Evolutionary conservation across 768 basidiomycete species (phyloP).

Genomic region (Termitomyces heimii): DNA sequence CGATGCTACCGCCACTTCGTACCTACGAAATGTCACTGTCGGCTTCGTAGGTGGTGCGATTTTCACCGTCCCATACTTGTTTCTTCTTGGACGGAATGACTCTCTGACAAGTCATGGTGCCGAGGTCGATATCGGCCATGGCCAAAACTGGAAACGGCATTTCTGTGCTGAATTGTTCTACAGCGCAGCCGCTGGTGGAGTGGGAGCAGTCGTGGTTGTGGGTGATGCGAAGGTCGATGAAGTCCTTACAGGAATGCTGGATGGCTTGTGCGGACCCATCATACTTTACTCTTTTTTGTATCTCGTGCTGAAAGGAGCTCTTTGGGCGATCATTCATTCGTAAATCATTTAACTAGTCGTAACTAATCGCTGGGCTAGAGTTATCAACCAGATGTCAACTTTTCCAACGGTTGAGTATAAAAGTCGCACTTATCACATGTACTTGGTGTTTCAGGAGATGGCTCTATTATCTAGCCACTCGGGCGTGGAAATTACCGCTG

Average conservation of each 20-base stretch:
- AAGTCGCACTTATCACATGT: background rate
- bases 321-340: background rate
- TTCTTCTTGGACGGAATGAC: slow-evolving; percentile 5
- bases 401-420: background rate
- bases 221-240: background rate
- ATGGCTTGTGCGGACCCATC: background rate
- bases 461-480: background rate
- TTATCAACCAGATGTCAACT: background rate
- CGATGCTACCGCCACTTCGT: background rate
- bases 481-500: background rate
- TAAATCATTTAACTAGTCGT: background rate
- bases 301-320: background rate
- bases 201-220: background rate
- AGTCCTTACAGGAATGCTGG: background rate
- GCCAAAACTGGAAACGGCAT: background rate
- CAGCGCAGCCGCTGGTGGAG: background rate
- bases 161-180: background rate
- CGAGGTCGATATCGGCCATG: background rate
- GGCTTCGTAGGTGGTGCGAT: slow-evolving; percentile 15
- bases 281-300: background rate
- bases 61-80: slow-evolving; percentile 14
- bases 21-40: background rate
- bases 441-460: background rate
- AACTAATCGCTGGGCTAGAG: background rate
- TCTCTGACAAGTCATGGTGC: background rate